Evolutionary conservation across 345 rosid genomes (phyloP), one percentile per base, ranked within the genome.

Genomic region (Populus nigra): DNA sequence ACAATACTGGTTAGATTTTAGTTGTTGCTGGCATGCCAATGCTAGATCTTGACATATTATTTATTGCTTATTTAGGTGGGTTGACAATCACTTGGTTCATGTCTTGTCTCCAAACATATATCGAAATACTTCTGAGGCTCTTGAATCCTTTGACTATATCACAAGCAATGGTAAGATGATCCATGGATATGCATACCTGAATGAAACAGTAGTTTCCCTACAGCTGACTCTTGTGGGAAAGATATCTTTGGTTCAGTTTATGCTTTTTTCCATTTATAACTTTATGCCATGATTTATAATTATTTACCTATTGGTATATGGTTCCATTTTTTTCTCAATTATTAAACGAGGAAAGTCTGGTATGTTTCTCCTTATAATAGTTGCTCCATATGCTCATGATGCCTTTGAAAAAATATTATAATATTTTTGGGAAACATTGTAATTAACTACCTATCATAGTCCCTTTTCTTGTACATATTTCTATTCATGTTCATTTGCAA

Each of bases 61-160:
- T 80, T 10, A 29, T 82, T 35, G 68, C 43, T 39, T 61, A 67
- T 82, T 69, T 78, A 94, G 98, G 86, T 94, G 98, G 98, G 98
- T 94, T 7, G 95, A 94, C 82, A 85, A 89, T 86, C 97, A 91
- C 84, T 86, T 94, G 89, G 97, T 94, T 65, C 98, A 93, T 84
- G 83, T 94, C 67, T 80, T 93, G 72, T 93, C 98, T 55, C 98
- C 98, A 63, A 94, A 94, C 83, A 94, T 94, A 50, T 94, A 91
- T 82, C 90, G 98, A 73, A 84, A 77, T 71, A 68, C 94, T 43
- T 87, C 97, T 25, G 98, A 94, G 82, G 98, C 98, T 67, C 92
- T 94, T 1, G 97, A 94, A 69, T 93, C 98, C 31, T 94, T 94
- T 75, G 90, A 94, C 84, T 94, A 94, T 74, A 94, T 94, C 85